Evolutionary conservation across 768 basidiomycete genomes (phyloP).

Genomic region (Solioccasus polychromus): DNA sequence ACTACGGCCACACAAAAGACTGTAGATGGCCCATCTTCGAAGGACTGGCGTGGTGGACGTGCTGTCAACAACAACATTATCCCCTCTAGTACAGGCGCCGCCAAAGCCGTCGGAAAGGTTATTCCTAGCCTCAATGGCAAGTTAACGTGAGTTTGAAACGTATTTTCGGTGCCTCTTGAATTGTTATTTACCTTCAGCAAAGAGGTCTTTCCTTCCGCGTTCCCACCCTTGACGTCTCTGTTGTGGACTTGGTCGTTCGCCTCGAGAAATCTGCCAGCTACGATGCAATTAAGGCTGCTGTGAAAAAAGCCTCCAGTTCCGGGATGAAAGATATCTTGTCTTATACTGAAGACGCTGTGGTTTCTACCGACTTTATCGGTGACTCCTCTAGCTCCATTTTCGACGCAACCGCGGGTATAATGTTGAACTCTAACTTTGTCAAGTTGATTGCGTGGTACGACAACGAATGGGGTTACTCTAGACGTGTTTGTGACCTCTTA

Average conservation of each 20-base stretch:
- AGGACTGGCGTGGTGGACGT: slow-evolving; percentile 98
- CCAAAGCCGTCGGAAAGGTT: slow-evolving; percentile 98
- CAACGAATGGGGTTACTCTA: slow-evolving; percentile 94
- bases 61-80: slow-evolving; percentile 98
- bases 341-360: slow-evolving; percentile 92
- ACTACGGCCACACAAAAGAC: slow-evolving; percentile 96
- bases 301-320: slow-evolving; percentile 77
- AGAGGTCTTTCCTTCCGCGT: slow-evolving; percentile 97
- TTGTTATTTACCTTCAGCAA: background rate
- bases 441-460: slow-evolving; percentile 97
- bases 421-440: slow-evolving; percentile 89
- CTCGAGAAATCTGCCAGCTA: slow-evolving; percentile 83
- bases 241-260: slow-evolving; percentile 95
- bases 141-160: slow-evolving; percentile 70
- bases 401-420: slow-evolving; percentile 90
- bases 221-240: slow-evolving; percentile 94
- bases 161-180: slow-evolving; percentile 2
- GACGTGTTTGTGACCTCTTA: slow-evolving; percentile 88
- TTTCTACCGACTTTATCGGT: slow-evolving; percentile 92
- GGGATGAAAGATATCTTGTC: slow-evolving; percentile 69
- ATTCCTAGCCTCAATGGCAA: slow-evolving; percentile 96
- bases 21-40: slow-evolving; percentile 90
- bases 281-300: slow-evolving; percentile 82
- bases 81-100: slow-evolving; percentile 97
- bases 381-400: slow-evolving; percentile 82